phyloP scores from a whole-genome alignment of 2,329 filamentous ascomycete genomes.

The Aspergillus quadrilineatus region DNA sequence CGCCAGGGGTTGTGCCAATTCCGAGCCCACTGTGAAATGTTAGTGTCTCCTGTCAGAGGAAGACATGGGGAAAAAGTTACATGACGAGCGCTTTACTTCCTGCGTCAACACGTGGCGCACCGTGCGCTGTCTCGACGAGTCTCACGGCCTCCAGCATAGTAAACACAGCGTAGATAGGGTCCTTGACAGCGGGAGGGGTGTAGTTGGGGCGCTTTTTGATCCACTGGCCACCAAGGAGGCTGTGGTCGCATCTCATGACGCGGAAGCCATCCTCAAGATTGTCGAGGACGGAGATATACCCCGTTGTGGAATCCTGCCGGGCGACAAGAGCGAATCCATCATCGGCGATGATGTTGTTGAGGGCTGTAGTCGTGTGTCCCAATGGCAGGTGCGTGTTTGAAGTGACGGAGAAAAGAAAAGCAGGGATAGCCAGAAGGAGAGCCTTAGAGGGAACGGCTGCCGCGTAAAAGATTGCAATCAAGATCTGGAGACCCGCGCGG shows the following conservation, averaged over 20 bases:
- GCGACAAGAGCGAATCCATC: slow-evolving; percentile 75
- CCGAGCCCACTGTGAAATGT: slow-evolving; percentile 68
- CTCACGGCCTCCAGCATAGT: slow-evolving; percentile 90
- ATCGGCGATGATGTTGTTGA: slow-evolving; percentile 65
- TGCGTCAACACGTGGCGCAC: slow-evolving; percentile 50
- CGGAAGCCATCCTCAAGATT: slow-evolving; percentile 69
- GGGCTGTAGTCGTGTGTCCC: slow-evolving; percentile 55
- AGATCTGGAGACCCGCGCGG: slow-evolving; percentile 68
- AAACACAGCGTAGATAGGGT: slow-evolving; percentile 96
- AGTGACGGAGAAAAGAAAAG: slow-evolving; percentile 61
- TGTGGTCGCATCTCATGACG: slow-evolving; percentile 89
- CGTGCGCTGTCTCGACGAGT: slow-evolving; percentile 62
- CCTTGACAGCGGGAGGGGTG: slow-evolving; percentile 58
- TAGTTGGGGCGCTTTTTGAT: slow-evolving; percentile 53
- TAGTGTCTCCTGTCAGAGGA: slow-evolving; percentile 12
- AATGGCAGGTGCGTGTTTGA: slow-evolving; percentile 73
- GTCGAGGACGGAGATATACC: slow-evolving; percentile 88
- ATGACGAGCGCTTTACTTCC: slow-evolving; percentile 80
- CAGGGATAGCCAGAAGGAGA: slow-evolving; percentile 67
- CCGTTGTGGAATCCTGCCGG: slow-evolving; percentile 80
- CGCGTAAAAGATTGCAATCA: slow-evolving; percentile 65
- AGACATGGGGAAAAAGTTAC: slow-evolving; percentile 50
- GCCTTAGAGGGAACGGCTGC: slow-evolving; percentile 67
- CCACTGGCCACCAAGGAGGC: slow-evolving; percentile 91
- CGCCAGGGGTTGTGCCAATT: slow-evolving; percentile 85